These are phyloP conservation scores for Phialocephala subalpina DNA, from an alignment of 2,329 filamentous ascomycete species.

Conservation along the genomic window DNA sequence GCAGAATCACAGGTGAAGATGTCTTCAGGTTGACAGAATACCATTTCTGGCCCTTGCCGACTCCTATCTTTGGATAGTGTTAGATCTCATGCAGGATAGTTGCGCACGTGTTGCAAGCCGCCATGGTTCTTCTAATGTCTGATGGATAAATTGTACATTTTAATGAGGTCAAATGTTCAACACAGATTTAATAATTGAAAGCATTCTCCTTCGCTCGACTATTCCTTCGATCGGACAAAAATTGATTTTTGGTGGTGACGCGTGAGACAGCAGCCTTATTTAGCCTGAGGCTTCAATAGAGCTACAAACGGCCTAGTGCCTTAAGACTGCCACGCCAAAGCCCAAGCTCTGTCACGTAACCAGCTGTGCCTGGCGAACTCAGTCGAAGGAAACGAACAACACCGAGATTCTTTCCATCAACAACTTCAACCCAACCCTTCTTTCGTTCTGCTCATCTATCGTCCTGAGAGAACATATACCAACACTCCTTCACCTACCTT, in stretches of 20 bases:
- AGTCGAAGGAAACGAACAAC: conserved; percentile 22
- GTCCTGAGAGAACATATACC: conserved; percentile 2
- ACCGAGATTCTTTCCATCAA: conserved; percentile 12
- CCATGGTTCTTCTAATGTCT: not conserved
- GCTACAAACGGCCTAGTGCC: conserved; percentile 6
- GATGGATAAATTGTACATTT: not conserved
- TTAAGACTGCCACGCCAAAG: not conserved
- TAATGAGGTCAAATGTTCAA: not conserved
- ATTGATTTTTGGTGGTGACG: conserved; percentile 11
- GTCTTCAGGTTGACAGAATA: conserved; percentile 22
- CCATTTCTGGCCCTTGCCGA: conserved; percentile 20
- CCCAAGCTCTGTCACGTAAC: conserved; percentile 20
- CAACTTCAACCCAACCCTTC: conserved; percentile 13
- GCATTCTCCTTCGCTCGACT: conserved; percentile 1
- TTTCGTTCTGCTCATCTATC: not conserved
- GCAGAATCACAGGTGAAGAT: conserved; percentile 11
- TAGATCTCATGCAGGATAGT: conserved; percentile 17
- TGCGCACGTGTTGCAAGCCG: conserved; percentile 2
- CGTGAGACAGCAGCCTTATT: not conserved
- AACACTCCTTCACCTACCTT: not conserved
- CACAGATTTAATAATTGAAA: conserved; percentile 1
- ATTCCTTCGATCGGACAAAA: not conserved
- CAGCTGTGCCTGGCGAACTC: conserved; percentile 30
- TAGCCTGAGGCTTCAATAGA: conserved; percentile 6
- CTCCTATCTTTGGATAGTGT: conserved; percentile 23